Percentiles rank a stretch among this genome's conserved stretches.
Evolutionary conservation across 2,329 filamentous ascomycete species (phyloP).

Genomic region (Fusarium concolor): DNA sequence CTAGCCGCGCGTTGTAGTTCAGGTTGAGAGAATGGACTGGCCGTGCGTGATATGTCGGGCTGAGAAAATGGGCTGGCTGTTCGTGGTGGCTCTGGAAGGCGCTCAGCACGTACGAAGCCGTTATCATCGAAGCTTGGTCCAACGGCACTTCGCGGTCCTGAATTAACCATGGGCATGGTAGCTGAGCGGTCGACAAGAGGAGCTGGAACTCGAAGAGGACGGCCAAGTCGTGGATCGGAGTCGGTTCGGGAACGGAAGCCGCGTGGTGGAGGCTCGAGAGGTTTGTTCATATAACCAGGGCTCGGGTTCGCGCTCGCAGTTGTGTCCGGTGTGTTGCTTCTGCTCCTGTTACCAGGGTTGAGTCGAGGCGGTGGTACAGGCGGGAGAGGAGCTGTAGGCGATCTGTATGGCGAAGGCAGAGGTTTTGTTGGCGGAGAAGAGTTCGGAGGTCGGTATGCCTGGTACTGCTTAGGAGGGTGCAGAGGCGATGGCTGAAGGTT

Average conservation of each 20-base stretch:
- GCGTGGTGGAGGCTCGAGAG: conserved; percentile 45
- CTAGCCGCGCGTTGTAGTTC: too few species aligned
- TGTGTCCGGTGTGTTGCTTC: conserved; percentile 17
- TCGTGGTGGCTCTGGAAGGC: conserved; percentile 34
- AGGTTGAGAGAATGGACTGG: too few species aligned
- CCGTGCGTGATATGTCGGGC: not conserved
- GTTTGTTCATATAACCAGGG: conserved; percentile 37
- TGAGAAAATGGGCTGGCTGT: conserved; percentile 46
- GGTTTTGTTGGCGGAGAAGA: conserved; percentile 29
- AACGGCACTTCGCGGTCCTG: conserved; percentile 39
- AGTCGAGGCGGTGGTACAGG: conserved; percentile 26
- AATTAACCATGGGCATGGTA: conserved; percentile 15
- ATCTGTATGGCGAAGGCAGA: conserved; percentile 27
- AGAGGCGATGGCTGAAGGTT: conserved; percentile 16
- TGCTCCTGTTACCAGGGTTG: conserved; percentile 22
- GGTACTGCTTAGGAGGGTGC: conserved; percentile 25
- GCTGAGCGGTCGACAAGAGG: conserved; percentile 32
- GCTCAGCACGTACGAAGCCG: conserved; percentile 36
- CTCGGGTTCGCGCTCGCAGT: conserved; percentile 4
- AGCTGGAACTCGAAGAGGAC: conserved; percentile 42
- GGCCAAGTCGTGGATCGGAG: conserved; percentile 39
- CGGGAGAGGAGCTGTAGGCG: conserved; percentile 30
- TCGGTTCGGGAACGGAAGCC: conserved; percentile 45
- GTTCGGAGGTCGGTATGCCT: conserved; percentile 30
- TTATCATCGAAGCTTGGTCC: conserved; percentile 39